phyloP scores from a whole-genome alignment of 1,284 basidiomycete species.

The Fomitopsis pinicola region DNA sequence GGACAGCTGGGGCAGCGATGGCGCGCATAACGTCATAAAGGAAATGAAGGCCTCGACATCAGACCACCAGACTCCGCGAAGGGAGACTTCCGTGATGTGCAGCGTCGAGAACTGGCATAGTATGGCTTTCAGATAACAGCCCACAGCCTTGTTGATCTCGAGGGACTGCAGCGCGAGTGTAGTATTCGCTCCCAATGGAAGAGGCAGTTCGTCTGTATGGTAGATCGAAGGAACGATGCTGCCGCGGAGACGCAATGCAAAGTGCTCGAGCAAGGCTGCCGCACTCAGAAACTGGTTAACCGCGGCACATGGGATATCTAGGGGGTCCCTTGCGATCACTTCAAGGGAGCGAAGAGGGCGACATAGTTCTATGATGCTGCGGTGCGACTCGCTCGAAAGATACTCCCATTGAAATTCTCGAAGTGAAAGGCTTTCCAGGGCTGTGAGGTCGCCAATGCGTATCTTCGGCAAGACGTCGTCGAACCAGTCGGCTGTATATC shows the following conservation, averaged over 20 bases:
- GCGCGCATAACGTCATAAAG: neutral
- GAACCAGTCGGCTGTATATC: neutral
- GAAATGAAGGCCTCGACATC: neutral
- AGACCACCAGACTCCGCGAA: neutral
- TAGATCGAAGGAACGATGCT: no score
- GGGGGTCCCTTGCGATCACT: no score
- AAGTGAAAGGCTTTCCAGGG: neutral
- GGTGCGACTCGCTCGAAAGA: neutral
- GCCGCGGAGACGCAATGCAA: neutral
- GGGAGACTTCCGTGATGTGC: neutral
- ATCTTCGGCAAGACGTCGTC: neutral
- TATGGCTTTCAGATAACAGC: neutral
- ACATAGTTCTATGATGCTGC: no score
- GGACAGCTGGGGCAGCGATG: neutral
- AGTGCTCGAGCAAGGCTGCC: neutral
- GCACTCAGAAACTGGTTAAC: neutral
- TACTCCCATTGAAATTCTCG: neutral
- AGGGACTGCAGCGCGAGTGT: neutral
- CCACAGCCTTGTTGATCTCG: neutral
- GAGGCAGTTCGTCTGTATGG: no score
- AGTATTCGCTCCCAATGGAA: no score
- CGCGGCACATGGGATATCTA: no score
- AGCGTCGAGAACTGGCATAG: neutral
- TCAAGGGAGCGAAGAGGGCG: no score
- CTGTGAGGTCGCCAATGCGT: neutral